phyloP scores from a whole-genome alignment of 2,329 filamentous ascomycete species.

The Ophiocordyceps robertsii region DNA sequence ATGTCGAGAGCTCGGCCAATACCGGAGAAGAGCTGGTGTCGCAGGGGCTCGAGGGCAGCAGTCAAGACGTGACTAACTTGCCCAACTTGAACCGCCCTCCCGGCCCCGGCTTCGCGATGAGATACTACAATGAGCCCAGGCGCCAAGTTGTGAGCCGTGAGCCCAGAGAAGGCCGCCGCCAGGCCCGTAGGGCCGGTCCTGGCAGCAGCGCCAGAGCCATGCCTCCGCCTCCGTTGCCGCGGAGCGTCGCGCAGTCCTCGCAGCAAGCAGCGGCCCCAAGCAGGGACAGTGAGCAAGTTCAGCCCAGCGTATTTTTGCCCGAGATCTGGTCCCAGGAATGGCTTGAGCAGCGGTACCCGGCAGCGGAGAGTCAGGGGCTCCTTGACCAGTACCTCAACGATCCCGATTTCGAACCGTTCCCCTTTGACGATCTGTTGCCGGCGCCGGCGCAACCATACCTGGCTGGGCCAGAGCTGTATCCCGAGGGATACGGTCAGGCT shows the following conservation, averaged over 20 bases:
- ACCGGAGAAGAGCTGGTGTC: not conserved
- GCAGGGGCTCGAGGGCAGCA: not conserved
- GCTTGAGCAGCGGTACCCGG: not conserved
- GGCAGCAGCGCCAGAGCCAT: too few relatives aligned
- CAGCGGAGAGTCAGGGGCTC: too few relatives aligned
- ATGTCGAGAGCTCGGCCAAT: not conserved
- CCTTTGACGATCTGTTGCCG: too few relatives aligned
- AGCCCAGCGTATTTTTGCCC: not conserved
- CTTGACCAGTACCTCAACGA: too few relatives aligned
- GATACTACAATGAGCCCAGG: not conserved
- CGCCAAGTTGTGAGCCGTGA: not conserved
- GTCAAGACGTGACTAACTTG: not conserved
- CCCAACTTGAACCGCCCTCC: conserved; percentile 1
- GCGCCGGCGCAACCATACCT: too few relatives aligned
- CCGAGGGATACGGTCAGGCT: too few relatives aligned
- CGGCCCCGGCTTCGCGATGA: not conserved
- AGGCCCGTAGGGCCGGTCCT: not conserved
- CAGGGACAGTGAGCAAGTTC: not conserved
- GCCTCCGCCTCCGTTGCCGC: too few relatives aligned
- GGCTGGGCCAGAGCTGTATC: too few relatives aligned
- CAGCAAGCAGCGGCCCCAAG: too few relatives aligned
- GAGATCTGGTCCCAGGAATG: not conserved
- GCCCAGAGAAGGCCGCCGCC: not conserved
- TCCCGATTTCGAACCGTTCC: too few relatives aligned
- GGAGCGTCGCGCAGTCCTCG: too few relatives aligned